Evolutionary conservation across 1,139 yeast species (phyloP), one percentile per base, ranked within the genome.

Genomic region (Chernovozyma aurita): DNA sequence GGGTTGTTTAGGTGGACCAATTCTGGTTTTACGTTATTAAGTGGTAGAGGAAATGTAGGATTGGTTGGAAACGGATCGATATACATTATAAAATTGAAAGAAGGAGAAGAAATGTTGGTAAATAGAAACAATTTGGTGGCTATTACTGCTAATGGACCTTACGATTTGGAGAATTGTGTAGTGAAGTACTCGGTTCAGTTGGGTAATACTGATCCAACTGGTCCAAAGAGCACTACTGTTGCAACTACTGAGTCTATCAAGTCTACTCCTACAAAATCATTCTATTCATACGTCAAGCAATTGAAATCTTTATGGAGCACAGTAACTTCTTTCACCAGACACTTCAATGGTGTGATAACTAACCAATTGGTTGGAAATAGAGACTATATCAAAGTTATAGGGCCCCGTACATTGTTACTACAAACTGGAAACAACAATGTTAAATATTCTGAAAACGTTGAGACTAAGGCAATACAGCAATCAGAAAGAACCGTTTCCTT

Each of bases 1-100:
- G 77, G 78, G 1, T 49, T 72, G 21, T 47, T 48, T 40, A 48
- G 45, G 21, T 65, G 63, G 62, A 44, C 44, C 31, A 50, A 51
- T 30, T 39, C 53, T 3, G 79, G 78, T 0, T 78, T 68, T 46
- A 59, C 68, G 1, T 59, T 75, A 28, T 46, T 78, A 7, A 65
- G 73, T 24, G 86, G 86, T 0, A 61, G 85, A 42, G 86, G 86
- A 0, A 70, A 67, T 37, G 66, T 67, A 2, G 80, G 78, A 2
- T 45, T 80, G n/a, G 70, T 67, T 13, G 85, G 83, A 1, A 59
- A 61, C 22, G 85, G 85, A 1, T 63, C 73, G n/a, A 56, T 79
- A 16, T 76, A 76, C 52, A 68, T 66, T 39, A 56, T 78, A 24
- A 62, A 60, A 25, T 53, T 80, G 18, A 60, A 50, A 4, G 66